Evolutionary conservation across 441 rosid species (phyloP), one percentile per base, ranked within the genome.

Genomic region (Eruca vesicaria): DNA sequence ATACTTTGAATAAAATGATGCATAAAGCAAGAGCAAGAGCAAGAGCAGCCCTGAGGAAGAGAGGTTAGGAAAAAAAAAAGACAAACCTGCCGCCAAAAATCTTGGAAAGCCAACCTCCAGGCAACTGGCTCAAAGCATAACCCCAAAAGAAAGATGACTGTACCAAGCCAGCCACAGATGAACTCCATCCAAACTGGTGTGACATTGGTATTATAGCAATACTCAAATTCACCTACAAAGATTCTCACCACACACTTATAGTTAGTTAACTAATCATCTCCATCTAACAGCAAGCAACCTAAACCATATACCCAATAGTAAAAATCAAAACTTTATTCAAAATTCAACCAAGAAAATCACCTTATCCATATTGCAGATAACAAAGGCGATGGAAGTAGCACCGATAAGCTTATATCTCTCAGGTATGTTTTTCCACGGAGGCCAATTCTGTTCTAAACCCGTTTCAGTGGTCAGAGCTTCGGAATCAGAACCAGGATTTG

Each of bases 71-170:
- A 5, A 14, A 43, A 4, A n/a, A 48, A 35, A 63, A 2, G 69
- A 83, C 93, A 75, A 74, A 94, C 99, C 96, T 89, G 68, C 99
- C 99, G 38, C 97, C 99, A 69, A 92, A 88, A 76, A 86, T 77
- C 88, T 90, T 94, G 43, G 98, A 77, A 74, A 90, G 91, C 98
- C 97, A 94, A 63, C 97, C 97, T 12, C 98, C 97, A 10, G 97
- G 97, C 81, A 92, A 85, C 80, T 90, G 97, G 74, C 97, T 94
- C 86, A 94, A 72, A 0, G 98, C 95, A 80, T 94, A 94, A 35
- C 97, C 98, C 97, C 94, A 92, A 71, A 94, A 94, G 88, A 94
- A 94, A 0, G 97, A 94, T 3, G 98, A 94, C 80, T 92, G 97
- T 68, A 94, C 99, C 77, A 90, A 74, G 2, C 99, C 99, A 8